A percentile compares a stretch with the other conserved stretches of the same genome.
Evolutionary conservation across 1,139 yeast species (phyloP).

Genomic region (Kodamaea fungicola): DNA sequence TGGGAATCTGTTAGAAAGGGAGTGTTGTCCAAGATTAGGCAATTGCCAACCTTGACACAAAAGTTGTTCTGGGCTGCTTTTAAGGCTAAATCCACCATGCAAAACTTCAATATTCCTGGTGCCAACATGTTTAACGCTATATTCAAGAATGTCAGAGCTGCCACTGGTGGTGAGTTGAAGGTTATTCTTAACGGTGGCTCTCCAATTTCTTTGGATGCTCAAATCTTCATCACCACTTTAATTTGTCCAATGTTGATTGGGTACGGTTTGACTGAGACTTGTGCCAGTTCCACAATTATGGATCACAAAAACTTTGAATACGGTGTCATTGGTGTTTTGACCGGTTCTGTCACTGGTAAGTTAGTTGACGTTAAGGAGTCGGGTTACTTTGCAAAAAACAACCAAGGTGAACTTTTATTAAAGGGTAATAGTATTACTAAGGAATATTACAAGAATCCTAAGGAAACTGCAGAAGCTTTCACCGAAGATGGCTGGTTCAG

Average conservation of each 20-base stretch:
- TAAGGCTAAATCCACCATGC: slow-evolving; percentile 62
- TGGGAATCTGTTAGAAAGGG: slow-evolving; percentile 98
- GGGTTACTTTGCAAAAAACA: slow-evolving; percentile 84
- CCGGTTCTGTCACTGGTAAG: slow-evolving; percentile 83
- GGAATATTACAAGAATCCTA: slow-evolving; percentile 79
- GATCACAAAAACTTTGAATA: slow-evolving; percentile 63
- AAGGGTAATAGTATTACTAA: slow-evolving; percentile 69
- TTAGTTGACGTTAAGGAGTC: slow-evolving; percentile 90
- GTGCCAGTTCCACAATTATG: slow-evolving; percentile 78
- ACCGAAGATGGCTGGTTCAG: slow-evolving; percentile 90
- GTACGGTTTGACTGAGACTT: slow-evolving; percentile 95
- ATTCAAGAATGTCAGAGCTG: slow-evolving; percentile 86
- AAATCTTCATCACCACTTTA: slow-evolving; percentile 69
- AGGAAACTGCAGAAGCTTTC: slow-evolving; percentile 77
- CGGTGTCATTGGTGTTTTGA: slow-evolving; percentile 79
- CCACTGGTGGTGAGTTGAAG: slow-evolving; percentile 89
- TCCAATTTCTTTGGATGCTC: slow-evolving; percentile 84
- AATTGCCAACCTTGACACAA: slow-evolving; percentile 66
- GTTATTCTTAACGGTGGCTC: slow-evolving; percentile 90
- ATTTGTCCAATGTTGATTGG: slow-evolving; percentile 91
- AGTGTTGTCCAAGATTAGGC: slow-evolving; percentile 68
- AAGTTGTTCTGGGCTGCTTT: slow-evolving; percentile 88
- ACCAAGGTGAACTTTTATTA: slow-evolving; percentile 90
- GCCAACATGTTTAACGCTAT: slow-evolving; percentile 58
- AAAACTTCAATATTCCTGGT: slow-evolving; percentile 70